Conservation (phyloP, 306 rosid genomes). For the Cucumis sativus region DNA sequence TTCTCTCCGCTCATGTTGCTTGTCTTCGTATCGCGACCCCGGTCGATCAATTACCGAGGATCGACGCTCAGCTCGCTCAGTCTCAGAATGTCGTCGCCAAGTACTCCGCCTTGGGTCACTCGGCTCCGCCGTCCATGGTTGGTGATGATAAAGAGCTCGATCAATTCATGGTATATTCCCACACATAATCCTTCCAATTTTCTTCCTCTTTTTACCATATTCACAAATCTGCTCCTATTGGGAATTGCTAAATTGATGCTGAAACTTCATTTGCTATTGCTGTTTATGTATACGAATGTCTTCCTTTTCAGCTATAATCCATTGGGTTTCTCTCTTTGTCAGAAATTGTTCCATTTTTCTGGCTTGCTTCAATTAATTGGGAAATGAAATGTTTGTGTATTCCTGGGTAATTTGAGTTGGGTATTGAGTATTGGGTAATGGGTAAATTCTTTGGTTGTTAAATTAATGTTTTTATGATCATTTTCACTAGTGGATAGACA, state of each 20-base stretch:
- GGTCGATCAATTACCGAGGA: slow-evolving; percentile 92
- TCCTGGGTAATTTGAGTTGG: background rate
- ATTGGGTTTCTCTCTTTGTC: background rate
- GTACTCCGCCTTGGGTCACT: slow-evolving; percentile 65
- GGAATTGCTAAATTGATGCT: background rate
- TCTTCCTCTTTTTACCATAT: background rate
- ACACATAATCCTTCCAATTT: background rate
- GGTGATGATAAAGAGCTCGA: slow-evolving; percentile 81
- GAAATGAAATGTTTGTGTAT: background rate
- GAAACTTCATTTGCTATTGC: background rate
- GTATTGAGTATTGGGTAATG: background rate
- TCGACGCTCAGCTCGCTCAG: slow-evolving; percentile 86
- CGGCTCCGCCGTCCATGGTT: slow-evolving; percentile 28
- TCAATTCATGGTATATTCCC: slow-evolving; percentile 67
- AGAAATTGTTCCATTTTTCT: background rate
- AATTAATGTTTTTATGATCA: background rate
- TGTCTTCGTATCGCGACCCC: slow-evolving; percentile 96
- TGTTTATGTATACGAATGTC: background rate
- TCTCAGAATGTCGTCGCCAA: slow-evolving; percentile 91
- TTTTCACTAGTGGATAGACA: background rate
- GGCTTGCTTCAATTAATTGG: background rate
- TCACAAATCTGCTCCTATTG: background rate
- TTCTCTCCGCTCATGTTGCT: slow-evolving; percentile 86
- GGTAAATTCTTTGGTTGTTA: background rate
- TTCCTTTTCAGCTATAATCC: background rate